Conservation (phyloP, 208 protist genomes). For the Acanthamoeba lenticulata region DNA sequence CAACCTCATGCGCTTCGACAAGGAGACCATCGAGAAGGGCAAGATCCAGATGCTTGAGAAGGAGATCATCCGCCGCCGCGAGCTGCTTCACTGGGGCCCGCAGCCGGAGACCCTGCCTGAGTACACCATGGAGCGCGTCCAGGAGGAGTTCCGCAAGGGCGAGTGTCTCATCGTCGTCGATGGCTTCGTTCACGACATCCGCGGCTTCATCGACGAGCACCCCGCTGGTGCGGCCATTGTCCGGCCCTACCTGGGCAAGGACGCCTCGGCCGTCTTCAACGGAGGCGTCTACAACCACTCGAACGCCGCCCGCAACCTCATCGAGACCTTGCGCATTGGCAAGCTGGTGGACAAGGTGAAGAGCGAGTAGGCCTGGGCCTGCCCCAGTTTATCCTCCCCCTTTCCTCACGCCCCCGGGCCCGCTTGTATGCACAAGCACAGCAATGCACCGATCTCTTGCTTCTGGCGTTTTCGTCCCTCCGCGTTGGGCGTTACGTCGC, state of each 20-base stretch:
- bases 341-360: conserved; percentile 11
- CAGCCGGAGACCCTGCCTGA: conserved; percentile 55
- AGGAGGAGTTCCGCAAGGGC: conserved; percentile 30
- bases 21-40: conserved; percentile 78
- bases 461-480: too few species aligned
- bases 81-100: conserved; percentile 73
- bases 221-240: conserved; percentile 77
- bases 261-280: conserved; percentile 76
- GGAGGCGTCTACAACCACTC: conserved; percentile 81
- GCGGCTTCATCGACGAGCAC: conserved; percentile 80
- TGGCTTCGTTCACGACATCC: conserved; percentile 83
- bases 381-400: background rate
- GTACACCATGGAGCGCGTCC: conserved; percentile 65
- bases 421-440: too few species aligned
- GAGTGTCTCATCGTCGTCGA: conserved; percentile 76
- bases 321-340: conserved; percentile 74
- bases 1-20: conserved; percentile 77
- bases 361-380: conserved; percentile 15
- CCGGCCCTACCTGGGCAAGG: conserved; percentile 69
- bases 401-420: too few species aligned
- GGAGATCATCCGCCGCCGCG: conserved; percentile 26
- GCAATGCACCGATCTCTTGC: too few species aligned
- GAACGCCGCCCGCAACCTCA: conserved; percentile 78
- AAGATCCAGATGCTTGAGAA: conserved; percentile 80
- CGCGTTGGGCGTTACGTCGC: too few species aligned